Evolutionary conservation across 441 rosid species (phyloP).

Genomic region (Syzygium malaccense): DNA sequence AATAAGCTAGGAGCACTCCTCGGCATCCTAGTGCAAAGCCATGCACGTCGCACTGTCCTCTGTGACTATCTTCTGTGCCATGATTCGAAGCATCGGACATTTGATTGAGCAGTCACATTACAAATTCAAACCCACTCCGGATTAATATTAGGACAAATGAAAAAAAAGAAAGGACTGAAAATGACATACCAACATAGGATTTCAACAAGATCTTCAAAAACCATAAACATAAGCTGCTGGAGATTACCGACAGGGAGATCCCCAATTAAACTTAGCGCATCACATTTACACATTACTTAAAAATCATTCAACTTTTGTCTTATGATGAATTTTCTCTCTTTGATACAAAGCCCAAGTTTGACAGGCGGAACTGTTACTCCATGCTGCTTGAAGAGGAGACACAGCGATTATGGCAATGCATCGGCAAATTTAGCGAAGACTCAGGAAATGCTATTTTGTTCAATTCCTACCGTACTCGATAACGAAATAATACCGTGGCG

Average conservation of each 20-base stretch:
- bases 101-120: neutral
- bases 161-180: neutral
- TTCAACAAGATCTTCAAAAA: neutral
- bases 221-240: neutral
- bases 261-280: neutral
- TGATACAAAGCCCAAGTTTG: neutral
- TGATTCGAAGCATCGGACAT: neutral
- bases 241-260: neutral
- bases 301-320: neutral
- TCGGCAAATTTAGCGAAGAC: neutral
- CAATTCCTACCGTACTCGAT: neutral
- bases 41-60: neutral
- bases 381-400: neutral
- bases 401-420: neutral
- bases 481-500: neutral
- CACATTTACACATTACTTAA: neutral
- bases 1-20: neutral
- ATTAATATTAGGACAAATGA: neutral
- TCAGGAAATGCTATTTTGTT: neutral
- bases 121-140: neutral
- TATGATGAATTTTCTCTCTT: neutral
- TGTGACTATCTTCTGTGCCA: neutral
- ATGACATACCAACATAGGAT: neutral
- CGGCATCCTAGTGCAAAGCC: neutral
- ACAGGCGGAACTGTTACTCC: neutral